Conservation (phyloP, 2,329 filamentous ascomycete genomes). For the Monosporascus ibericus region DNA sequence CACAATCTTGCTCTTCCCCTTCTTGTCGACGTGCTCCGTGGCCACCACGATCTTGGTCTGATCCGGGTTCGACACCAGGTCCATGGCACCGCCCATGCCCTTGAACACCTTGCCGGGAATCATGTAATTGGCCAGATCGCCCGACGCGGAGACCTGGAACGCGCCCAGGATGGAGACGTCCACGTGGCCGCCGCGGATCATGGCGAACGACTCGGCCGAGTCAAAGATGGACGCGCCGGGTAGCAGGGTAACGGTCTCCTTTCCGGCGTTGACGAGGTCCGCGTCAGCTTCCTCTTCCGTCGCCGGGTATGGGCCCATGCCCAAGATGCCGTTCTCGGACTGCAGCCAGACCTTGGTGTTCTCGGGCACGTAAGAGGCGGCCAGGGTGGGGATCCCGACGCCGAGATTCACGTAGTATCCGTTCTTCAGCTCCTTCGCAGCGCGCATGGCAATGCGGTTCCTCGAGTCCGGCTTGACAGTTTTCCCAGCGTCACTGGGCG, state of each 20-base stretch:
- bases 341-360: slow-evolving; percentile 74
- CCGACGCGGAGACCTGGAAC: slow-evolving; percentile 71
- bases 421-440: slow-evolving; percentile 74
- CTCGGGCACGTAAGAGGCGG: slow-evolving; percentile 66
- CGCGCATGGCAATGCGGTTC: slow-evolving; percentile 68
- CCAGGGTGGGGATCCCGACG: slow-evolving; percentile 82
- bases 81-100: slow-evolving; percentile 79
- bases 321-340: slow-evolving; percentile 79
- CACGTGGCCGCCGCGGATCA: slow-evolving; percentile 81
- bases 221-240: slow-evolving; percentile 75
- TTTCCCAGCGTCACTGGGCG: slow-evolving; percentile 36
- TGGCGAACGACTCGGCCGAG: slow-evolving; percentile 74
- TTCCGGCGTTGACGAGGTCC: slow-evolving; percentile 81
- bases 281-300: slow-evolving; percentile 65
- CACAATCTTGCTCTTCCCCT: slow-evolving; percentile 61
- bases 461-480: slow-evolving; percentile 48
- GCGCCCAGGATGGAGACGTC: slow-evolving; percentile 80
- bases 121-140: slow-evolving; percentile 86
- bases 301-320: slow-evolving; percentile 71
- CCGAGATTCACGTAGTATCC: slow-evolving; percentile 78
- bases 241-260: slow-evolving; percentile 77
- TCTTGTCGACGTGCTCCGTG: slow-evolving; percentile 64
- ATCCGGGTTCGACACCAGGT: slow-evolving; percentile 64
- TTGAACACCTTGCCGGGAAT: slow-evolving; percentile 83
- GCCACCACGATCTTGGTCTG: slow-evolving; percentile 67